These are phyloP conservation scores for Pyrenochaeta sp. DNA, from an alignment of 2,329 filamentous ascomycete genomes.

Conservation along the genomic window DNA sequence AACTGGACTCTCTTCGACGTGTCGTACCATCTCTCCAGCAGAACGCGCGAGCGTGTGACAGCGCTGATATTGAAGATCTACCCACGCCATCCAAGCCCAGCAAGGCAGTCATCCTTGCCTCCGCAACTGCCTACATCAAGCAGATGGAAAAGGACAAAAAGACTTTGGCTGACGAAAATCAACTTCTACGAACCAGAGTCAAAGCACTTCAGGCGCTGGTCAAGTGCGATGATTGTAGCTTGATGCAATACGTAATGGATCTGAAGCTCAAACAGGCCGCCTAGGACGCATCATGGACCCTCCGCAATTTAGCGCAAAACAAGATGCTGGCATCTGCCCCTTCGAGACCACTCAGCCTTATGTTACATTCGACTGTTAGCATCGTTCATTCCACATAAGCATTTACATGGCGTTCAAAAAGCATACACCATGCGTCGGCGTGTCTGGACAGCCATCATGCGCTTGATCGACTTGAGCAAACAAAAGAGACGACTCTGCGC, in stretches of 20 bases:
- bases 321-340: constrained; percentile 20
- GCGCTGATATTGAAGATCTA: constrained; percentile 53
- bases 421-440: constrained; percentile 13
- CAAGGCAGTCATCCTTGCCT: constrained; percentile 57
- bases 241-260: constrained; percentile 54
- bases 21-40: constrained; percentile 52
- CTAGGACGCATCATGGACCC: background rate
- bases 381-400: constrained; percentile 6
- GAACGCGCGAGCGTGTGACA: constrained; percentile 42
- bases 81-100: constrained; percentile 51
- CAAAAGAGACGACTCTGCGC: too few relatives aligned
- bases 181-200: constrained; percentile 47
- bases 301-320: background rate
- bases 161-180: constrained; percentile 48
- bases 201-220: constrained; percentile 54
- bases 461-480: too few relatives aligned
- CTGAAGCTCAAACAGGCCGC: constrained; percentile 45
- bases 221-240: constrained; percentile 55
- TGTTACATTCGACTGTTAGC: constrained; percentile 4
- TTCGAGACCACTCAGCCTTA: background rate
- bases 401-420: constrained; percentile 27
- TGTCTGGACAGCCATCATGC: constrained; percentile 12
- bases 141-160: constrained; percentile 54
- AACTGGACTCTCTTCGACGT: constrained; percentile 52
- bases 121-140: constrained; percentile 56